Conservation (phyloP, 345 rosid species). For the Populus ilicifolia region DNA sequence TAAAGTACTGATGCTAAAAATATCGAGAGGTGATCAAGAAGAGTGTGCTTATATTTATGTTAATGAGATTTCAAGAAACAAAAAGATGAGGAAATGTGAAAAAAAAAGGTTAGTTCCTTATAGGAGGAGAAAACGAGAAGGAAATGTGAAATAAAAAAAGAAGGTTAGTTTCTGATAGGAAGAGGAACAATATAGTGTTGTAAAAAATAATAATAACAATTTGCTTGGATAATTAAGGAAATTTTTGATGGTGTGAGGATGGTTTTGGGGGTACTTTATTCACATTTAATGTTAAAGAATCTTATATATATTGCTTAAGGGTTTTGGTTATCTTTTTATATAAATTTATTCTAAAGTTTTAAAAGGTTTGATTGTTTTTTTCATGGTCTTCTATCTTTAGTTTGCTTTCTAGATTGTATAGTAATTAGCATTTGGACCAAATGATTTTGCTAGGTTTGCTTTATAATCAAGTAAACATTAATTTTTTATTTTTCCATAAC, state of each 20-base stretch:
- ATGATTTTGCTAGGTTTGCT: constrained; percentile 20
- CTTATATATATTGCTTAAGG: background rate
- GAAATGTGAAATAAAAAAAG: no score
- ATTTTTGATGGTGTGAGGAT: background rate
- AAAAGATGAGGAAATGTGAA: background rate
- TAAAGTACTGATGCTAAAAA: constrained; percentile 12
- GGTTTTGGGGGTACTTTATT: constrained; percentile 16
- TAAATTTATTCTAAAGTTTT: background rate
- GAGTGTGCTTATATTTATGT: constrained; percentile 18
- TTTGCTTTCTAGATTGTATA: constrained; percentile 18
- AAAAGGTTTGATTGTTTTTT: background rate
- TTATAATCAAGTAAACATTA: constrained; percentile 7
- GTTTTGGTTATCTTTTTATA: background rate
- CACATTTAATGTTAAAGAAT: constrained; percentile 25
- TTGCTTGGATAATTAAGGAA: constrained; percentile 34
- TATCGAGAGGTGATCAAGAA: constrained; percentile 6
- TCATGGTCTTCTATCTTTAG: constrained; percentile 15
- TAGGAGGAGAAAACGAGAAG: no score
- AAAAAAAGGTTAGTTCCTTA: background rate
- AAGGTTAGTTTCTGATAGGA: no score
- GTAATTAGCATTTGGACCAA: background rate
- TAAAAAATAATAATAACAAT: constrained; percentile 23
- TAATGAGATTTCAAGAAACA: background rate
- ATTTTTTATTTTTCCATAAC: constrained; percentile 10
- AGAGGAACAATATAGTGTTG: background rate